Conservation (phyloP, 2,329 filamentous ascomycete genomes). For the Daldinia sp. region DNA sequence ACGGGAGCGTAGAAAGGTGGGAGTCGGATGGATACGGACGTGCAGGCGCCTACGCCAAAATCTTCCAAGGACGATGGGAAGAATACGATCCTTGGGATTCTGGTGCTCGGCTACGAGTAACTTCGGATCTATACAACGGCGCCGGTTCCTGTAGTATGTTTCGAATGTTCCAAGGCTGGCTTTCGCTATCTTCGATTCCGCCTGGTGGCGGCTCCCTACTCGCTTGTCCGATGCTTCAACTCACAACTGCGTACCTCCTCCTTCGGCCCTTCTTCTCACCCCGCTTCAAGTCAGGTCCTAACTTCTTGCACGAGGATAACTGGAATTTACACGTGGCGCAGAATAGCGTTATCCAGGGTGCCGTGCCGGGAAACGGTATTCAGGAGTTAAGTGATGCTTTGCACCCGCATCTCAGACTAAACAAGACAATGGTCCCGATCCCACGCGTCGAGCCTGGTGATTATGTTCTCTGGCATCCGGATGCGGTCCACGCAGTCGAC, state of each 20-base stretch:
- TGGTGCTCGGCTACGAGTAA: slow-evolving; percentile 70
- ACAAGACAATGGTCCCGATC: slow-evolving; percentile 73
- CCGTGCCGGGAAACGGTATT: slow-evolving; percentile 66
- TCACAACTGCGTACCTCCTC: slow-evolving; percentile 81
- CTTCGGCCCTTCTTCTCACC: slow-evolving; percentile 83
- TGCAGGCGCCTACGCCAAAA: slow-evolving; percentile 73
- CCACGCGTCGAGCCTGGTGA: slow-evolving; percentile 75
- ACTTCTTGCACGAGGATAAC: slow-evolving; percentile 62
- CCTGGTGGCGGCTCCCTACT: slow-evolving; percentile 80
- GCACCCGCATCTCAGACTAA: slow-evolving; percentile 74
- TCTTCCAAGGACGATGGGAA: slow-evolving; percentile 83
- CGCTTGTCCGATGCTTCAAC: slow-evolving; percentile 78
- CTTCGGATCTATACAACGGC: slow-evolving; percentile 81
- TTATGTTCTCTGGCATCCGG: slow-evolving; percentile 85
- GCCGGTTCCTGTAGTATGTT: slow-evolving; percentile 85
- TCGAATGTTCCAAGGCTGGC: slow-evolving; percentile 91
- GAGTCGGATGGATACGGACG: slow-evolving; percentile 72
- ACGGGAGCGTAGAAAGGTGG: slow-evolving; percentile 80
- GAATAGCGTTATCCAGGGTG: slow-evolving; percentile 72
- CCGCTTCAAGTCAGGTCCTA: slow-evolving; percentile 45
- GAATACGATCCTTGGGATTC: slow-evolving; percentile 84
- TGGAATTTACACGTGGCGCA: slow-evolving; percentile 62
- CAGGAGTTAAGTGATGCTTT: slow-evolving; percentile 71
- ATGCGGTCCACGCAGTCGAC: slow-evolving; percentile 83
- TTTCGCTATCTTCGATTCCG: slow-evolving; percentile 75